A percentile compares a stretch with the other conserved stretches of the same genome.
These are phyloP conservation scores for Pythium periplocum DNA, from an alignment of 352 stramenopile species.

Conservation along the genomic window DNA sequence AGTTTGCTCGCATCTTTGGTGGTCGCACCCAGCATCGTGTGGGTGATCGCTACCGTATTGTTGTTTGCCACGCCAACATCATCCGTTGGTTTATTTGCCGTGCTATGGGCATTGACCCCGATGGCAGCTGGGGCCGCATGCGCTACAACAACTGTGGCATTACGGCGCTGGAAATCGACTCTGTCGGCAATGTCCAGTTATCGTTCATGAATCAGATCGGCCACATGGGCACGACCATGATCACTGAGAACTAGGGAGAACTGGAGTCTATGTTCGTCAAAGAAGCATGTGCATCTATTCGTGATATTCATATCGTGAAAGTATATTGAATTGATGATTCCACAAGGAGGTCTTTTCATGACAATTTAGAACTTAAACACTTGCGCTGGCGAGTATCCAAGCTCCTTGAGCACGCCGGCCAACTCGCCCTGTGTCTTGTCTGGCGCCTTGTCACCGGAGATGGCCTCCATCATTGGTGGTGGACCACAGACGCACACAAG, in stretches of 20 bases:
- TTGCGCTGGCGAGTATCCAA: slow-evolving; percentile 47
- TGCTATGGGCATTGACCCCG: slow-evolving; percentile 50
- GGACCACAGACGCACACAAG: slow-evolving; percentile 85
- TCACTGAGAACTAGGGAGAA: slow-evolving; percentile 41
- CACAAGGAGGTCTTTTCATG: not conserved
- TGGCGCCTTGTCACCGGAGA: slow-evolving; percentile 76
- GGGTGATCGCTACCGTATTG: slow-evolving; percentile 43
- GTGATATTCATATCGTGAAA: slow-evolving; percentile 2
- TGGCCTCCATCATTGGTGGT: slow-evolving; percentile 70
- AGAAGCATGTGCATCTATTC: slow-evolving; percentile 1
- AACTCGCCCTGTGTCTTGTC: slow-evolving; percentile 78
- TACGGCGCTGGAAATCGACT: slow-evolving; percentile 59
- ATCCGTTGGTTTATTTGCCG: slow-evolving; percentile 73
- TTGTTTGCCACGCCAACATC: slow-evolving; percentile 69
- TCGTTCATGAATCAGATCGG: slow-evolving; percentile 61
- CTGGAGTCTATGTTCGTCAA: not conserved
- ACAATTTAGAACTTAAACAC: slow-evolving; percentile 63
- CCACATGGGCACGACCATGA: slow-evolving; percentile 46
- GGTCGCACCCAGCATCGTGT: slow-evolving; percentile 27
- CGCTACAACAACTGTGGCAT: slow-evolving; percentile 65
- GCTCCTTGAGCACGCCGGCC: slow-evolving; percentile 65
- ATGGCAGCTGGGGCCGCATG: slow-evolving; percentile 68
- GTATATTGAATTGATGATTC: not conserved
- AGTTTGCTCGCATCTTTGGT: slow-evolving; percentile 27
- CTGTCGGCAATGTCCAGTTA: slow-evolving; percentile 62